A percentile compares a stretch with the other conserved stretches of the same genome.
phyloP scores from a whole-genome alignment of 176 grass and related monocot genomes.

The Leersia perrieri region DNA sequence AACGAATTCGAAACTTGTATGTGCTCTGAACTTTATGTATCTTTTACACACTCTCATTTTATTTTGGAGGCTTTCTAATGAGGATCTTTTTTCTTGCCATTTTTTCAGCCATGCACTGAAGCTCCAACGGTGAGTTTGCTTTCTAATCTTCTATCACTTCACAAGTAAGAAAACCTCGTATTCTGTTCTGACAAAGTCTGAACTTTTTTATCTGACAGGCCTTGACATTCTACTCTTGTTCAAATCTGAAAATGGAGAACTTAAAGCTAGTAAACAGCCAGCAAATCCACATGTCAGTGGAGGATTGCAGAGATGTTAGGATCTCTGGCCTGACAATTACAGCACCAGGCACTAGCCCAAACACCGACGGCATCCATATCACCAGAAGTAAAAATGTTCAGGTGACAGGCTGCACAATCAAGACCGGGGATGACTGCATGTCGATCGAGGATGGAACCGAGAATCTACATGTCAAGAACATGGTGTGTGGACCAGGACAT shows the following conservation, averaged over 20 bases:
- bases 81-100: background rate
- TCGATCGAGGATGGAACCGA: slow-evolving; percentile 32
- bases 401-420: slow-evolving; percentile 21
- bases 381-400: slow-evolving; percentile 9
- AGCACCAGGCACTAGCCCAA: slow-evolving; percentile 19
- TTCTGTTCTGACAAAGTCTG: background rate
- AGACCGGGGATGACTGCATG: slow-evolving; percentile 43
- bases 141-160: background rate
- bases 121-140: slow-evolving; percentile 42
- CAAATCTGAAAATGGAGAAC: slow-evolving; percentile 40
- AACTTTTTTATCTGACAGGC: slow-evolving; percentile 22
- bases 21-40: background rate
- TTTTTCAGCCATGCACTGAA: slow-evolving; percentile 53
- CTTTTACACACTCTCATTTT: background rate
- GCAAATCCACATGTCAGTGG: slow-evolving; percentile 42
- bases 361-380: slow-evolving; percentile 48
- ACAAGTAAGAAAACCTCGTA: background rate
- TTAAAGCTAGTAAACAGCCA: slow-evolving; percentile 36
- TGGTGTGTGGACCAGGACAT: slow-evolving; percentile 30
- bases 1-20: slow-evolving; percentile 47
- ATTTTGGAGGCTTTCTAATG: slow-evolving; percentile 23
- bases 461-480: slow-evolving; percentile 25
- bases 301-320: slow-evolving; percentile 23
- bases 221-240: slow-evolving; percentile 54
- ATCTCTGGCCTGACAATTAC: slow-evolving; percentile 14